Percentiles rank a stretch among this genome's conserved stretches.
Evolutionary conservation across 2,329 filamentous ascomycete genomes (phyloP).

Genomic region (Colletotrichum theobromicola): DNA sequence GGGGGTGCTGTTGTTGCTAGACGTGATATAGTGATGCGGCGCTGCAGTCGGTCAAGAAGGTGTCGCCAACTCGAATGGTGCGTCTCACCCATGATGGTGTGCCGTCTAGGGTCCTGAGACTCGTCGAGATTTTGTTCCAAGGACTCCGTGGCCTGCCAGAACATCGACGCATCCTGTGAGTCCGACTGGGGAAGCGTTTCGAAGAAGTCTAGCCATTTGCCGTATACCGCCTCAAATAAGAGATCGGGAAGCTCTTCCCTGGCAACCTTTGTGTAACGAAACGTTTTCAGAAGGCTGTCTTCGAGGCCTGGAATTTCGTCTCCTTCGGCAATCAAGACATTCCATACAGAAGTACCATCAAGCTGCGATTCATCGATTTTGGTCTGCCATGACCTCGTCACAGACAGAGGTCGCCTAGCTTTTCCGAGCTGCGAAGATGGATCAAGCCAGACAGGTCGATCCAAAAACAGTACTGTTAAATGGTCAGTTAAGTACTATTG

Average conservation of each 20-base stretch:
- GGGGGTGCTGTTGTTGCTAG: conserved; percentile 23
- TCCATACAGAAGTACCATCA: conserved; percentile 19
- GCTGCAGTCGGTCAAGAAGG: conserved; percentile 33
- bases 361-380: conserved; percentile 20
- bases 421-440: conserved; percentile 21
- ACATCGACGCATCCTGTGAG: conserved; percentile 23
- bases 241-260: conserved; percentile 16
- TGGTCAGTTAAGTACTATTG: background rate
- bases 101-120: background rate
- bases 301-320: conserved; percentile 14
- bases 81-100: background rate
- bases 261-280: background rate
- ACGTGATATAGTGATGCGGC: conserved; percentile 24
- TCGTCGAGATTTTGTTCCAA: conserved; percentile 40
- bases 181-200: conserved; percentile 25
- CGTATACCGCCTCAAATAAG: conserved; percentile 27
- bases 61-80: conserved; percentile 31
- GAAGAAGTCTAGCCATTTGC: conserved; percentile 39
- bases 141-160: conserved; percentile 33
- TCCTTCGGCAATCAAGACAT: conserved; percentile 17
- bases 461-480: conserved; percentile 34
- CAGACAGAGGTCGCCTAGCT: conserved; percentile 18
- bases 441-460: conserved; percentile 29
- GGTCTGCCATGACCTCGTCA: conserved; percentile 14
- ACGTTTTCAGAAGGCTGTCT: conserved; percentile 8